Percentiles rank a stretch among this genome's conserved stretches.
Evolutionary conservation across 176 grass and related monocot genomes (phyloP).

Genomic region (Eleusine indica): DNA sequence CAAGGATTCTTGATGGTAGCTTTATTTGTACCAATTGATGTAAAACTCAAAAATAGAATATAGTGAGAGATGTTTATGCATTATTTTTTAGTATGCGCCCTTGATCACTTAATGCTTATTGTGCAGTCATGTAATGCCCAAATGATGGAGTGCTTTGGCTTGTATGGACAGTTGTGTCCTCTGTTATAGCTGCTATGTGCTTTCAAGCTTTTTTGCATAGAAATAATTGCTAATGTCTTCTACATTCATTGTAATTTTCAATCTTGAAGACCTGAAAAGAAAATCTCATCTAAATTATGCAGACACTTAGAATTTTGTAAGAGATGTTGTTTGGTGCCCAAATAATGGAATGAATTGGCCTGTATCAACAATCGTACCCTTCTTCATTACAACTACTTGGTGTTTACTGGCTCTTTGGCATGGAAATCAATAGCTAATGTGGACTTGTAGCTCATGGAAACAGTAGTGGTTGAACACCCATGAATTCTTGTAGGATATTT

Average conservation of each 20-base stretch:
- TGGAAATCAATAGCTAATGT: constrained; percentile 2
- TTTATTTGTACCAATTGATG: background rate
- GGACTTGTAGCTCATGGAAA: constrained; percentile 10
- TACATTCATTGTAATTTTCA: constrained; percentile 14
- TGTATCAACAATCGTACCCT: constrained; percentile 7
- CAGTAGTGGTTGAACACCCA: constrained; percentile 12
- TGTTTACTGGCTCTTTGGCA: constrained; percentile 27
- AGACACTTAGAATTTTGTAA: background rate
- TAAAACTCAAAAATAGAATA: constrained; percentile 12
- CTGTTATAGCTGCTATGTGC: constrained; percentile 8
- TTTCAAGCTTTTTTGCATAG: constrained; percentile 21
- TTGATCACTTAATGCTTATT: constrained; percentile 6
- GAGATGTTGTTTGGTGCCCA: background rate
- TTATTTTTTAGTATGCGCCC: background rate
- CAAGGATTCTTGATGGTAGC: background rate
- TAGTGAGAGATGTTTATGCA: background rate
- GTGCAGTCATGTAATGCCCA: background rate
- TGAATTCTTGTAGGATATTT: constrained; percentile 23
- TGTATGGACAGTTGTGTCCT: background rate
- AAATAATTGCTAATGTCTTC: constrained; percentile 23
- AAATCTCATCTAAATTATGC: constrained; percentile 5
- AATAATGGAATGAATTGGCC: constrained; percentile 18
- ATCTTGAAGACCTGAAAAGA: constrained; percentile 15
- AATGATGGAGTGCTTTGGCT: background rate
- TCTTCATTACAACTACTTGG: constrained; percentile 13